A percentile compares a stretch with the other conserved stretches of the same genome.
phyloP scores from a whole-genome alignment of 768 basidiomycete genomes.

The Cubamyces lactineus region DNA sequence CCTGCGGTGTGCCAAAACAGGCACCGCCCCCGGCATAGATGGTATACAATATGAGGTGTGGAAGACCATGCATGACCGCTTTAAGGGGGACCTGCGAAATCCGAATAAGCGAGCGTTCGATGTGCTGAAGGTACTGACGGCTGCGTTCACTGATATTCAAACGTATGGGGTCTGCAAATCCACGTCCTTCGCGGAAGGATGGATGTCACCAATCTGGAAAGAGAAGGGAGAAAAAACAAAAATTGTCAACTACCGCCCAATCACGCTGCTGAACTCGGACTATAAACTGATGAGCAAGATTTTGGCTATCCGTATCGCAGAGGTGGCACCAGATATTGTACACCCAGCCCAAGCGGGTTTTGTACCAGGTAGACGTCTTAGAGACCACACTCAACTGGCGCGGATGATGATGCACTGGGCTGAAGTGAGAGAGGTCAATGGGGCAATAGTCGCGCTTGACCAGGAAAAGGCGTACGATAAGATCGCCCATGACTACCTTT shows the following conservation, averaged over 20 bases:
- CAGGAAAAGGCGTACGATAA: slow-evolving; percentile 31
- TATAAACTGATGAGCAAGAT: slow-evolving; percentile 39
- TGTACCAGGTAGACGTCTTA: slow-evolving; percentile 36
- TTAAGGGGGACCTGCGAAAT: not conserved
- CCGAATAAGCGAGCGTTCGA: not conserved
- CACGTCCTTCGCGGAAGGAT: slow-evolving; percentile 36
- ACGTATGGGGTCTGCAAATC: not conserved
- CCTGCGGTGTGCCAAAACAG: not conserved
- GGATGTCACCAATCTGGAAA: slow-evolving; percentile 45
- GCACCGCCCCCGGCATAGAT: slow-evolving; percentile 2
- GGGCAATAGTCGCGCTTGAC: slow-evolving; percentile 21
- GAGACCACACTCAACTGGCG: slow-evolving; percentile 37
- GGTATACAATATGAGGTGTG: slow-evolving; percentile 5
- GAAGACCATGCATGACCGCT: not conserved
- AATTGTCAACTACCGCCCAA: slow-evolving; percentile 25
- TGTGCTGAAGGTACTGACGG: not conserved
- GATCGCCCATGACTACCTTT: slow-evolving; percentile 26
- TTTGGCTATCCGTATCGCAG: slow-evolving; percentile 26
- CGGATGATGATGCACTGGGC: slow-evolving; percentile 26
- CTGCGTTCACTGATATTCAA: not conserved
- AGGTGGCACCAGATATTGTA: slow-evolving; percentile 26
- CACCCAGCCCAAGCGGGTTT: slow-evolving; percentile 47
- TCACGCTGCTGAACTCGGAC: slow-evolving; percentile 35
- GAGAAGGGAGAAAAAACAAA: slow-evolving; percentile 34
- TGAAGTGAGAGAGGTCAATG: slow-evolving; percentile 16